These are phyloP conservation scores for Boletus reticulatus DNA, from an alignment of 768 basidiomycete genomes.

Conservation along the genomic window DNA sequence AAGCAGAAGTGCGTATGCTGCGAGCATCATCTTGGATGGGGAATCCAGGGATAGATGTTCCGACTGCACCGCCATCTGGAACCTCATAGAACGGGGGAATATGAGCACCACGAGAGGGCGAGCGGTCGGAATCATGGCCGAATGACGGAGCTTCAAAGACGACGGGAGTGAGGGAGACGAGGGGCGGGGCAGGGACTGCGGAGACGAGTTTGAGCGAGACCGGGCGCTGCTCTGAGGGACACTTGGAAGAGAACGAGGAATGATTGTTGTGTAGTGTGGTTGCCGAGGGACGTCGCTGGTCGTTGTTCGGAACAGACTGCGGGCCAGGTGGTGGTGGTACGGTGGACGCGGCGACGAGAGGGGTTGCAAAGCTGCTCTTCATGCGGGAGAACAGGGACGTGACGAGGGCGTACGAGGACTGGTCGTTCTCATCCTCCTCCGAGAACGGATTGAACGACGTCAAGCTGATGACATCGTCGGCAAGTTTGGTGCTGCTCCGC, in stretches of 20 bases:
- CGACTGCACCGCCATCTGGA: conserved; percentile 55
- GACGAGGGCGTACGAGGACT: conserved; percentile 82
- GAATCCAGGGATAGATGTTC: conserved; percentile 86
- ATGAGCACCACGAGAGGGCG: conserved; percentile 50
- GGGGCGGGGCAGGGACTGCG: conserved; percentile 68
- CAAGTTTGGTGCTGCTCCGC: conserved; percentile 55
- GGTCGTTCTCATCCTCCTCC: conserved; percentile 90
- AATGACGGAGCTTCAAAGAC: conserved; percentile 77
- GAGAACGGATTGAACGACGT: conserved; percentile 91
- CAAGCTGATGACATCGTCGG: conserved; percentile 64
- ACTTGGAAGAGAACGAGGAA: conserved; percentile 47
- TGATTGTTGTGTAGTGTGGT: conserved; percentile 41
- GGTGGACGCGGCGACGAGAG: conserved; percentile 52
- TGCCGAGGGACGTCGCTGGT: conserved; percentile 62
- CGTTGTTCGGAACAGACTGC: conserved; percentile 33
- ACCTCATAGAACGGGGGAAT: conserved; percentile 54
- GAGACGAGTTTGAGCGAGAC: conserved; percentile 52
- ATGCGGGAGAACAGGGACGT: conserved; percentile 78
- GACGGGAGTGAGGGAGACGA: conserved; percentile 83
- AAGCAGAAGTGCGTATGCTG: conserved; percentile 74
- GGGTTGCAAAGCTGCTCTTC: conserved; percentile 74
- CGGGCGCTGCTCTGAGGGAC: conserved; percentile 52
- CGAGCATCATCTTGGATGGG: conserved; percentile 89
- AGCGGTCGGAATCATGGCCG: conserved; percentile 59
- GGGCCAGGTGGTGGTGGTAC: conserved; percentile 32